Conservation (phyloP, 345 rosid genomes). For the Eucalyptus erythrocorys region DNA sequence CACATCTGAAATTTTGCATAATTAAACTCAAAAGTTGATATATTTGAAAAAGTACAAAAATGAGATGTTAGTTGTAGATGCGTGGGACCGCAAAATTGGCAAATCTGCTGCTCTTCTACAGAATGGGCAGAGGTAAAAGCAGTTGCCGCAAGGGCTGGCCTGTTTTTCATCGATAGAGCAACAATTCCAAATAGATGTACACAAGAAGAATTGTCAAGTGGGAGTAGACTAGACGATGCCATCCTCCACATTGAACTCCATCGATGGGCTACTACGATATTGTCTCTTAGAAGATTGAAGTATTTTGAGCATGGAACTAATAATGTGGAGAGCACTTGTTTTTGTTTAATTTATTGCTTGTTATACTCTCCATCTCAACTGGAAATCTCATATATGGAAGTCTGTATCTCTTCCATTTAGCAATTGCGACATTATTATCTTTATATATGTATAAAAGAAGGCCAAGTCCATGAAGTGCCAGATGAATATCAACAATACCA, state of each 20-base stretch:
- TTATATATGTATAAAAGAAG: background rate
- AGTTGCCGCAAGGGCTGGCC: background rate
- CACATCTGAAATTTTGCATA: too few species aligned
- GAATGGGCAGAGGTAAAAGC: background rate
- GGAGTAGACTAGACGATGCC: background rate
- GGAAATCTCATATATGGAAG: constrained; percentile 88
- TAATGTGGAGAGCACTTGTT: background rate
- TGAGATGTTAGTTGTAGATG: background rate
- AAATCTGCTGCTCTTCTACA: background rate
- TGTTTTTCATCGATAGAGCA: background rate
- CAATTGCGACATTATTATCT: background rate
- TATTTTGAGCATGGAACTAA: background rate
- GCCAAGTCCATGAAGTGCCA: too few species aligned
- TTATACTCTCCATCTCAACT: constrained; percentile 65
- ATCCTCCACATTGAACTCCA: background rate
- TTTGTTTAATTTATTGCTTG: background rate
- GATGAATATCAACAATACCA: too few species aligned
- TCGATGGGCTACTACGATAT: too few species aligned
- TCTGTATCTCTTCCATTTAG: constrained; percentile 63
- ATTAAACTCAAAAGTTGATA: too few species aligned
- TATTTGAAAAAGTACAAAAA: too few species aligned
- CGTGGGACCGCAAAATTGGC: background rate
- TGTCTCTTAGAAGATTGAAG: background rate
- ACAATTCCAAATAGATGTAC: background rate
- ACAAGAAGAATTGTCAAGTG: background rate